phyloP scores from a whole-genome alignment of 768 basidiomycete genomes.

The Pulveroboletus sp. region DNA sequence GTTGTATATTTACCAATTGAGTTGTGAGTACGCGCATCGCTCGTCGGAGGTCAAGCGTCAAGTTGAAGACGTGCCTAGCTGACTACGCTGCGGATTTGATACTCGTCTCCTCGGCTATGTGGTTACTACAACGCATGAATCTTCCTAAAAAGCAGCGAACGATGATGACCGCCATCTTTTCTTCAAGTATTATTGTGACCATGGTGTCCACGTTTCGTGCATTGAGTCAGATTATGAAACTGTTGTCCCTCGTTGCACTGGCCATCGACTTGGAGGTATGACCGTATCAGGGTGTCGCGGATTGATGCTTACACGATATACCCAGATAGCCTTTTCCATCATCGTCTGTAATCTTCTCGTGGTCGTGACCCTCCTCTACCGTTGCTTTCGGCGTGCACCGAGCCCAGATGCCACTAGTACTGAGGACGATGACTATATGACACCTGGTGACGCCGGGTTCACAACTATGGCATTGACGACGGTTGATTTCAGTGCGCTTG shows the following conservation, averaged over 20 bases:
- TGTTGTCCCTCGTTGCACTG: slow-evolving; percentile 5
- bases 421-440: slow-evolving; percentile 12
- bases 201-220: slow-evolving; percentile 11
- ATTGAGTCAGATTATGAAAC: slow-evolving; percentile 6
- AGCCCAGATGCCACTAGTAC: neutral
- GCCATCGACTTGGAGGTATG: slow-evolving; percentile 16
- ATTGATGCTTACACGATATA: neutral
- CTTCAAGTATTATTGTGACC: slow-evolving; percentile 11
- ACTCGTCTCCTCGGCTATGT: slow-evolving; percentile 12
- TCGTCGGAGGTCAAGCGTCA: neutral
- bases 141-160: slow-evolving; percentile 13
- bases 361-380: slow-evolving; percentile 16
- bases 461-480: slow-evolving; percentile 12
- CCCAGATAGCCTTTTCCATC: slow-evolving; percentile 11
- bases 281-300: neutral
- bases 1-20: slow-evolving; percentile 10
- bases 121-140: slow-evolving; percentile 8
- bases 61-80: slow-evolving; percentile 9
- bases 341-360: slow-evolving; percentile 23
- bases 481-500: slow-evolving; percentile 2
- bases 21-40: slow-evolving; percentile 10
- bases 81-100: slow-evolving; percentile 20
- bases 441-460: neutral
- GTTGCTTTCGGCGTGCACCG: neutral
- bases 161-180: slow-evolving; percentile 11